phyloP scores from a whole-genome alignment of 2,329 filamentous ascomycete species.

The Cladosporium sphaerospermum region DNA sequence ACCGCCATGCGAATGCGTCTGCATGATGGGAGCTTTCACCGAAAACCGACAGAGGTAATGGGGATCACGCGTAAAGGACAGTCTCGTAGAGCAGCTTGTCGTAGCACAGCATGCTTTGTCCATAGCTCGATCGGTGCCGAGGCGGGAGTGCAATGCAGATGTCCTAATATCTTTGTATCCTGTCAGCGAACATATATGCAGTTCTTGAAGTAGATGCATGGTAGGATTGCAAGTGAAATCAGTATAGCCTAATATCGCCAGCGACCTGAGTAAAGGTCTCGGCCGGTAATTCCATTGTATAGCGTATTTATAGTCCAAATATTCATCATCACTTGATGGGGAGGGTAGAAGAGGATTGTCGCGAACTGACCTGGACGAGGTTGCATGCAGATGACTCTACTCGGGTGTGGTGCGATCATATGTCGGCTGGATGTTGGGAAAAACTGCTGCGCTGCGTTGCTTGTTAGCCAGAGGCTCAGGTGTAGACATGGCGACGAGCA shows the following conservation, averaged over 20 bases:
- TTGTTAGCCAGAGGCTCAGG: constrained; percentile 1
- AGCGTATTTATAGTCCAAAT: constrained; percentile 69
- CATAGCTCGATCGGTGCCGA: no score
- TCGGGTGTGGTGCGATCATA: background rate
- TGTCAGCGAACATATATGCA: constrained; percentile 7
- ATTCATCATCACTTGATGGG: constrained; percentile 28
- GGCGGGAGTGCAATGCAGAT: no score
- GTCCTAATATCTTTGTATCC: background rate
- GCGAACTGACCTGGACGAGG: constrained; percentile 3
- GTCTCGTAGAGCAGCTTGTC: no score
- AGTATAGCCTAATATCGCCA: constrained; percentile 60
- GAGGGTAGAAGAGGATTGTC: background rate
- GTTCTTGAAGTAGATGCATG: background rate
- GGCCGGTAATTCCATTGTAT: constrained; percentile 82
- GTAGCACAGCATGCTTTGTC: no score
- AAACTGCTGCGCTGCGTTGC: constrained; percentile 4
- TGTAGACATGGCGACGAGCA: no score
- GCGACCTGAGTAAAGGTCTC: constrained; percentile 55
- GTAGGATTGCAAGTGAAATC: constrained; percentile 8
- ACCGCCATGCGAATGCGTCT: no score
- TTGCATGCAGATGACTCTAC: background rate
- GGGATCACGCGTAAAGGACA: no score
- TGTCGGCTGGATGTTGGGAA: background rate
- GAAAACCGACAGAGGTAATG: no score
- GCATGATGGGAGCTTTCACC: no score